A percentile compares a stretch with the other conserved stretches of the same genome.
Evolutionary conservation across 1,284 basidiomycete species (phyloP).

Genomic region (Thecaphora thlaspeos): DNA sequence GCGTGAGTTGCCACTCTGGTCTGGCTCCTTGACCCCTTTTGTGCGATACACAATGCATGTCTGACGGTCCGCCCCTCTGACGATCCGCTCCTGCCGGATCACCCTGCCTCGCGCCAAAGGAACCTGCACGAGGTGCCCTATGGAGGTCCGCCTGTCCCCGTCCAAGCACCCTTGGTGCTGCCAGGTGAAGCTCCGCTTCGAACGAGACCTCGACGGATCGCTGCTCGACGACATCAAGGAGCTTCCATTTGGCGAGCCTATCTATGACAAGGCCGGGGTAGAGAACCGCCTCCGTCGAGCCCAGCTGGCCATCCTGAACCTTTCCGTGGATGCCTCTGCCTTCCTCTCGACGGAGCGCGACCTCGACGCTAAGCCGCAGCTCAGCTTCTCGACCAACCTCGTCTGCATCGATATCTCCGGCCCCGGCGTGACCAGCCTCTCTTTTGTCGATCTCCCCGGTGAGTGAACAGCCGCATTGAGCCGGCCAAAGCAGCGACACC

Average conservation of each 20-base stretch:
- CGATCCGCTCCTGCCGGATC: conserved; percentile 54
- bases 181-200: conserved; percentile 64
- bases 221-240: conserved; percentile 60
- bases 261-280: conserved; percentile 64
- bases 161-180: conserved; percentile 64
- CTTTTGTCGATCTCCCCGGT: conserved; percentile 73
- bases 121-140: conserved; percentile 67
- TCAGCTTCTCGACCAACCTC: conserved; percentile 66
- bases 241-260: conserved; percentile 64
- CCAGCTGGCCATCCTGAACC: conserved; percentile 72
- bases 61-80: neutral
- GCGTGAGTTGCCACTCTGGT: neutral
- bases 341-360: conserved; percentile 61
- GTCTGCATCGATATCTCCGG: conserved; percentile 71
- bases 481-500: too few relatives aligned
- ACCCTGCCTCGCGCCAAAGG: conserved; percentile 67
- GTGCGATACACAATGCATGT: too few relatives aligned
- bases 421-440: conserved; percentile 68
- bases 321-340: conserved; percentile 56
- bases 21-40: too few relatives aligned
- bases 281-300: conserved; percentile 70
- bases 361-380: conserved; percentile 8
- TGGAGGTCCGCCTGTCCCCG: conserved; percentile 15
- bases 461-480: conserved; percentile 1
- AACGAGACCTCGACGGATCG: conserved; percentile 62